phyloP scores from a whole-genome alignment of 495 filamentous ascomycete species.

The Margaritispora aquatica region DNA sequence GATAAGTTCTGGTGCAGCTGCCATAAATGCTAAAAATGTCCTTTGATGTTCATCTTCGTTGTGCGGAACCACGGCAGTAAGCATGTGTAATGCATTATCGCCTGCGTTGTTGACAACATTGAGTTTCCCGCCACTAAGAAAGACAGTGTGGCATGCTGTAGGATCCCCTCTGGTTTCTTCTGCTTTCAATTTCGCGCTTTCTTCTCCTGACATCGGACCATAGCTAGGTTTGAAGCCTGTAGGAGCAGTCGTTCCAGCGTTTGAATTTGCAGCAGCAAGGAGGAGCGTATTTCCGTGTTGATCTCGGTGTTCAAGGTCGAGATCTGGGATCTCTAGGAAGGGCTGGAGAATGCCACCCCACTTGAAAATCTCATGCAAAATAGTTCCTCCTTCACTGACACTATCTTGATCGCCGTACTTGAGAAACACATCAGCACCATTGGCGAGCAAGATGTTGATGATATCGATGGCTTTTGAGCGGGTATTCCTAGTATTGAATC shows the following conservation, averaged over 20 bases:
- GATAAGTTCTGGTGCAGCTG: conserved; percentile 1
- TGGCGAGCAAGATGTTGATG: neutral
- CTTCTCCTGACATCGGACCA: neutral
- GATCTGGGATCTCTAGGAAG: conserved; percentile 1
- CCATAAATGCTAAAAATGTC: neutral
- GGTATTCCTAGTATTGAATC: neutral
- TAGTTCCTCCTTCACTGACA: neutral
- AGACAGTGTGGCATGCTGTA: neutral
- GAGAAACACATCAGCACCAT: neutral
- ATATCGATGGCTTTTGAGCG: neutral
- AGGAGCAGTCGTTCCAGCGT: neutral
- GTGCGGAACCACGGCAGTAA: conserved; percentile 9
- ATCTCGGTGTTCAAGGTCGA: conserved; percentile 1
- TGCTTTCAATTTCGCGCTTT: neutral
- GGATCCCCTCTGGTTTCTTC: neutral
- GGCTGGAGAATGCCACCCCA: neutral
- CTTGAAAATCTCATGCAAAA: conserved; percentile 1
- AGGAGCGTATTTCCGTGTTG: conserved; percentile 1
- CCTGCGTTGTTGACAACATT: conserved; percentile 21
- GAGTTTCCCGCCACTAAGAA: conserved; percentile 16
- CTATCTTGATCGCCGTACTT: neutral
- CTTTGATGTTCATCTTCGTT: neutral
- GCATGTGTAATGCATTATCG: conserved; percentile 25
- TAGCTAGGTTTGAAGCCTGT: neutral
- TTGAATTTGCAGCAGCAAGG: neutral